Conservation (phyloP, 164 flowering plant species). For the Stephania cephalantha region DNA sequence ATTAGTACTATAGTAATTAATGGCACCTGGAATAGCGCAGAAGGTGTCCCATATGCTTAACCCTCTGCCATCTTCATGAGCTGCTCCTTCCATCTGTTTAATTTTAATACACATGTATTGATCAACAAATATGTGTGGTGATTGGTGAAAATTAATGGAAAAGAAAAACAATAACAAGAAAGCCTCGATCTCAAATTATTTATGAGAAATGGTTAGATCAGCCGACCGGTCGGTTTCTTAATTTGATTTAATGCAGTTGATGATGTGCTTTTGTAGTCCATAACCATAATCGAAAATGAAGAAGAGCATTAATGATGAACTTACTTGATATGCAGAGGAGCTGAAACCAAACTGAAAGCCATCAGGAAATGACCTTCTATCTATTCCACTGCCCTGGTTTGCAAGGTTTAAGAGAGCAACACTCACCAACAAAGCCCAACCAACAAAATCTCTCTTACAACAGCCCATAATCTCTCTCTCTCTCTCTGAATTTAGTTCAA, state of each 20-base stretch:
- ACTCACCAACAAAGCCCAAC: not conserved
- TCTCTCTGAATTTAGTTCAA: no score
- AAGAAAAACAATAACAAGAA: no score
- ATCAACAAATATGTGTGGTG: no score
- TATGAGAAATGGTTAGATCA: no score
- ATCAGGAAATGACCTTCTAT: constrained; percentile 19
- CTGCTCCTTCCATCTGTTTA: constrained; percentile 26
- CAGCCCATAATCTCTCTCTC: not conserved
- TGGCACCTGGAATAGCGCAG: constrained; percentile 21
- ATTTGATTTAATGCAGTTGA: no score
- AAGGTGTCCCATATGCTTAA: constrained; percentile 29
- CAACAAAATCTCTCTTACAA: not conserved
- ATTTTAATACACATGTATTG: not conserved
- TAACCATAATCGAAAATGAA: no score
- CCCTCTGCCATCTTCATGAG: constrained; percentile 28
- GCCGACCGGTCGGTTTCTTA: no score
- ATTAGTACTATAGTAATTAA: no score
- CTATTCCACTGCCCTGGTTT: constrained; percentile 8
- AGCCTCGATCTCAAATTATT: no score
- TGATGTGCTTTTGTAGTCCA: no score
- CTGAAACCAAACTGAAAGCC: constrained; percentile 25
- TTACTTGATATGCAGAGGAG: constrained; percentile 27
- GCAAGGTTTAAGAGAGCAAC: not conserved
- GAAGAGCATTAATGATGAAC: not conserved
- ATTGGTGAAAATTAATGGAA: no score